phyloP scores from a whole-genome alignment of 139 green algal genomes.

The Coccomyxa sp. region DNA sequence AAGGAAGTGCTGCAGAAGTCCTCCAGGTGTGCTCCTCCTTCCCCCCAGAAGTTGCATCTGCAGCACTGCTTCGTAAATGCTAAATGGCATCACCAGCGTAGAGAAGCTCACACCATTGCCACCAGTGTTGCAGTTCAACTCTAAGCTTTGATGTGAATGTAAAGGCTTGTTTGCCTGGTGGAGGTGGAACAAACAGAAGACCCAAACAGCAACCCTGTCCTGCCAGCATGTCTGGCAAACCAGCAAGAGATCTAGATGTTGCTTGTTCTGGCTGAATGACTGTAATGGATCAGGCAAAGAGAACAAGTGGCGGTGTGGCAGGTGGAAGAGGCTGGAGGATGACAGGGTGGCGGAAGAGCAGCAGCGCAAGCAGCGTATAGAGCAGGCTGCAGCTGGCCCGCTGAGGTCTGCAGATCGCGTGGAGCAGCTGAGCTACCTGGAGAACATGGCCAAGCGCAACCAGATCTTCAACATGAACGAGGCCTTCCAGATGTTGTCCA shows the following conservation, averaged over 20 bases:
- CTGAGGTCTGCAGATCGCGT: background rate
- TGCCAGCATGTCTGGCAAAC: too few species aligned
- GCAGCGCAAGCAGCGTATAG: background rate
- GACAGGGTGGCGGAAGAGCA: background rate
- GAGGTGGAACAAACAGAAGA: too few species aligned
- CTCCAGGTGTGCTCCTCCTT: background rate
- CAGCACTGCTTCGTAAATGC: background rate
- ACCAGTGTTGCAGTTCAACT: background rate
- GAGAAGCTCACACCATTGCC: too few species aligned
- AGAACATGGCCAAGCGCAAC: background rate
- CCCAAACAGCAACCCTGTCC: too few species aligned
- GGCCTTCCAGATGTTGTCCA: conserved; percentile 29
- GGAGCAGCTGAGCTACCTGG: background rate
- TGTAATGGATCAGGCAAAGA: too few species aligned
- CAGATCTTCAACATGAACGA: conserved; percentile 3
- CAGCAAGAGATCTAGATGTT: too few species aligned
- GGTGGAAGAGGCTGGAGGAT: background rate
- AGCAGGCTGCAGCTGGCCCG: background rate
- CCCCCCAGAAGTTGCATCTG: background rate
- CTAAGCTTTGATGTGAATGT: background rate
- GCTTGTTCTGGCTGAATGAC: too few species aligned
- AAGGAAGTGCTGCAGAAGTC: conserved; percentile 2
- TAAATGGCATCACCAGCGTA: background rate
- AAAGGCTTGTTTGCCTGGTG: background rate
- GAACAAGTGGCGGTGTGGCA: background rate